Percentiles rank a stretch among this genome's conserved stretches.
Conservation (phyloP, 805 yeast genomes). For the Yarrowia bubula region DNA sequence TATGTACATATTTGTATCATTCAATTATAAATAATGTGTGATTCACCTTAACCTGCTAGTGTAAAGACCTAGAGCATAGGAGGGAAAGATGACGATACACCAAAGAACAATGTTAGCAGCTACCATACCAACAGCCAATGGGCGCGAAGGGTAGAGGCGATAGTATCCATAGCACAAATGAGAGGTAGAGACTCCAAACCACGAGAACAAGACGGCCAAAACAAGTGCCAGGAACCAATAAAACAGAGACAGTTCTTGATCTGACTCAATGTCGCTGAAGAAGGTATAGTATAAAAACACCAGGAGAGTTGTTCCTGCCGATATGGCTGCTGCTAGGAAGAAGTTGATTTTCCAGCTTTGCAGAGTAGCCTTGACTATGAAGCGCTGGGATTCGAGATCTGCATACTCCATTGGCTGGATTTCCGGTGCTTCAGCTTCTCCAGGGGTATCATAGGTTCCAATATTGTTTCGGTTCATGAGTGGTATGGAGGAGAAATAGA, state of each 20-base stretch:
- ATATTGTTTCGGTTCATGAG: neutral
- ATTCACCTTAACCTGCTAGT: too few species aligned
- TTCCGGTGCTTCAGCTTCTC: neutral
- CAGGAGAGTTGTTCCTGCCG: neutral
- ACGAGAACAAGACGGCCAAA: neutral
- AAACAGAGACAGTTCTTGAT: neutral
- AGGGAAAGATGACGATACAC: neutral
- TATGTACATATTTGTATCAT: too few species aligned
- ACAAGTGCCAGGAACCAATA: neutral
- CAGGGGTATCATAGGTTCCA: conserved; percentile 1
- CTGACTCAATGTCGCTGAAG: neutral
- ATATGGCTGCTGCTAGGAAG: neutral
- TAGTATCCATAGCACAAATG: neutral
- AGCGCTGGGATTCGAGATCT: neutral
- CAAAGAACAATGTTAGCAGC: neutral
- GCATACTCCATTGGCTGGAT: neutral
- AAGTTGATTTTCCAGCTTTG: conserved; percentile 3
- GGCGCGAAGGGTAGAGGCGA: neutral
- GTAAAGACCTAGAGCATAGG: too few species aligned
- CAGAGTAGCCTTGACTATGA: neutral
- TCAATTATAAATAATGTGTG: too few species aligned
- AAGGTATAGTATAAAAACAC: neutral
- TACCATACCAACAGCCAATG: neutral
- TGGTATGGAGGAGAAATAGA: neutral
- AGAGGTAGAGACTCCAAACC: neutral